Evolutionary conservation across 495 filamentous ascomycete species (phyloP).

Genomic region (Schizothecium vesticola): DNA sequence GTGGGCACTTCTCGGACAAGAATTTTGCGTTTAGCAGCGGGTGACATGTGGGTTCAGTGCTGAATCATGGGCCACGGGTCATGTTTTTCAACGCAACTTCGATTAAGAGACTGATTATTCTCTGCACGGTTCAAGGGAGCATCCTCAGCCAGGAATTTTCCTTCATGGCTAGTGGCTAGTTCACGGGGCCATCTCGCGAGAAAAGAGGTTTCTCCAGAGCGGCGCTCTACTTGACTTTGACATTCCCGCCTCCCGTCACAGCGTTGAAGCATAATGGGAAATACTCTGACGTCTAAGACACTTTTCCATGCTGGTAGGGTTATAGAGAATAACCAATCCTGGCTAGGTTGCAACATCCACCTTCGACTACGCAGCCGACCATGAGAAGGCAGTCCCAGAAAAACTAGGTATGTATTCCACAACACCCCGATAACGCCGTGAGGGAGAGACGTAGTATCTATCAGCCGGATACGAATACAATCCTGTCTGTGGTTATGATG

Average conservation of each 20-base stretch:
- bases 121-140: neutral
- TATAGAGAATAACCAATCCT: neutral
- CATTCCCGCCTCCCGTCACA: neutral
- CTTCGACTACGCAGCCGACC: neutral
- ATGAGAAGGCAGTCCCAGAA: neutral
- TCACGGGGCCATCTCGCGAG: neutral
- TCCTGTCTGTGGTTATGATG: neutral
- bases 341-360: neutral
- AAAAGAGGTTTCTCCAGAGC: neutral
- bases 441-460: neutral
- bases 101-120: neutral
- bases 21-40: neutral
- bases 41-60: neutral
- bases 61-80: neutral
- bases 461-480: neutral
- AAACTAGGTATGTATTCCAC: neutral
- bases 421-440: neutral
- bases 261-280: neutral
- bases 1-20: neutral
- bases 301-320: neutral
- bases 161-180: neutral
- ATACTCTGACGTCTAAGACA: neutral
- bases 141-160: neutral
- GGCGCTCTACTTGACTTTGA: neutral
- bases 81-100: neutral